Conservation (phyloP, 1,284 basidiomycete species). For the Ganoderma lucidum region DNA sequence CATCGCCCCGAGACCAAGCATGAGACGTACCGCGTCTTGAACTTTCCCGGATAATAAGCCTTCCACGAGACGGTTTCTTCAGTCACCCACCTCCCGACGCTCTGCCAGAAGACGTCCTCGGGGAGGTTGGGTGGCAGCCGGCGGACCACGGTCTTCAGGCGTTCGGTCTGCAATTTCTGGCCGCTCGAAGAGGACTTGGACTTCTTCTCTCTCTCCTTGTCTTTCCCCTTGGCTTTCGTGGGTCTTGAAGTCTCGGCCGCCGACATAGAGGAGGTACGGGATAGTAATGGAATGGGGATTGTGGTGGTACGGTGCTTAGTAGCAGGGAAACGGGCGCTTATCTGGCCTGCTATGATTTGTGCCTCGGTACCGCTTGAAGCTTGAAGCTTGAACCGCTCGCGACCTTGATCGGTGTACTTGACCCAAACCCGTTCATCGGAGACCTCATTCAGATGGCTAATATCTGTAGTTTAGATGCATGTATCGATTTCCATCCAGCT, state of each 20-base stretch:
- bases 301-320: not conserved
- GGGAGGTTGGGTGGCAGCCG: slow-evolving; percentile 92
- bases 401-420: too few species aligned
- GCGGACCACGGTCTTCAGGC: slow-evolving; percentile 90
- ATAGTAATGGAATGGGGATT: not conserved
- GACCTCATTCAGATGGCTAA: not conserved
- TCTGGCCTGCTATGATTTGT: not conserved
- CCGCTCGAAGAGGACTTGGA: slow-evolving; percentile 26
- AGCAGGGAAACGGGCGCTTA: not conserved
- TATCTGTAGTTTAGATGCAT: not conserved
- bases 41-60: slow-evolving; percentile 72
- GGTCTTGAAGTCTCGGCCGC: slow-evolving; percentile 12
- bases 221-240: slow-evolving; percentile 26
- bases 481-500: not conserved
- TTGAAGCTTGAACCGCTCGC: too few species aligned
- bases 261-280: slow-evolving; percentile 17
- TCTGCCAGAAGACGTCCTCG: slow-evolving; percentile 93
- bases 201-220: slow-evolving; percentile 37
- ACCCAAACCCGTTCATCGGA: not conserved
- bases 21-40: slow-evolving; percentile 70
- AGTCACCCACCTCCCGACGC: slow-evolving; percentile 85
- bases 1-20: not conserved
- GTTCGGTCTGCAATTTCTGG: slow-evolving; percentile 49
- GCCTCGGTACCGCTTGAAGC: too few species aligned
- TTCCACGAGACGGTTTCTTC: slow-evolving; percentile 79